phyloP scores from a whole-genome alignment of 1,284 basidiomycete species.

The Tilletia horrida region DNA sequence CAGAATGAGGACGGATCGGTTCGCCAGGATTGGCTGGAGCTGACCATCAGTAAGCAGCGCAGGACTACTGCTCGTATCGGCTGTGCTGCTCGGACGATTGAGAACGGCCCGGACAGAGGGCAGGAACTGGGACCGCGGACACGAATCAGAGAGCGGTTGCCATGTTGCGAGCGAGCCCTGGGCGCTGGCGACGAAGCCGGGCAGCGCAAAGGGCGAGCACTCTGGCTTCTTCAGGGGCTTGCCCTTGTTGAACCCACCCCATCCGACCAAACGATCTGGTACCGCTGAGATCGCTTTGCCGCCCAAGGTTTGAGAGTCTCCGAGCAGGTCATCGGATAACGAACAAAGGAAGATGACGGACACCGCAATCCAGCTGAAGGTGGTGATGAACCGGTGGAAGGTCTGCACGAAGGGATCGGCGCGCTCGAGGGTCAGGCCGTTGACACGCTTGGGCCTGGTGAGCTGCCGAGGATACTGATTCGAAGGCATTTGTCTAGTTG shows the following conservation, averaged over 20 bases:
- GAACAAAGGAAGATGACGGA: slow-evolving; percentile 15
- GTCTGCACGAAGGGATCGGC: slow-evolving; percentile 17
- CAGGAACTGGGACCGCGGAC: slow-evolving; percentile 31
- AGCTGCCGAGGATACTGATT: slow-evolving; percentile 20
- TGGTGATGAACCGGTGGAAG: slow-evolving; percentile 20
- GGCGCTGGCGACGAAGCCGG: slow-evolving; percentile 37
- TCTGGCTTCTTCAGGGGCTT: background rate
- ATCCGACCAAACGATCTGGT: background rate
- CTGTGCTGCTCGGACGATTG: slow-evolving; percentile 20
- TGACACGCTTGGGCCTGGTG: slow-evolving; percentile 3
- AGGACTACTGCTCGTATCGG: background rate
- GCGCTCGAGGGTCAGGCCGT: background rate
- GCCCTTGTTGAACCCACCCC: background rate
- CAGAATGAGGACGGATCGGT: slow-evolving; percentile 56
- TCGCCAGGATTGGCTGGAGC: slow-evolving; percentile 45
- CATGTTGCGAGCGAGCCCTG: slow-evolving; percentile 35
- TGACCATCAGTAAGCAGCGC: slow-evolving; percentile 17
- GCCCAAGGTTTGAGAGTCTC: background rate
- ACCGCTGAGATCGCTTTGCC: background rate
- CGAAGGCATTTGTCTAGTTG: too few relatives aligned
- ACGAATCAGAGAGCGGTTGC: slow-evolving; percentile 38
- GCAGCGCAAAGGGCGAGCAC: slow-evolving; percentile 39
- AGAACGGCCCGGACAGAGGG: slow-evolving; percentile 31
- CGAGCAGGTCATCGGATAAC: background rate
- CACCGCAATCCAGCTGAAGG: slow-evolving; percentile 1